Conservation (phyloP, 805 yeast species). For the Hyphopichia homilentoma region DNA sequence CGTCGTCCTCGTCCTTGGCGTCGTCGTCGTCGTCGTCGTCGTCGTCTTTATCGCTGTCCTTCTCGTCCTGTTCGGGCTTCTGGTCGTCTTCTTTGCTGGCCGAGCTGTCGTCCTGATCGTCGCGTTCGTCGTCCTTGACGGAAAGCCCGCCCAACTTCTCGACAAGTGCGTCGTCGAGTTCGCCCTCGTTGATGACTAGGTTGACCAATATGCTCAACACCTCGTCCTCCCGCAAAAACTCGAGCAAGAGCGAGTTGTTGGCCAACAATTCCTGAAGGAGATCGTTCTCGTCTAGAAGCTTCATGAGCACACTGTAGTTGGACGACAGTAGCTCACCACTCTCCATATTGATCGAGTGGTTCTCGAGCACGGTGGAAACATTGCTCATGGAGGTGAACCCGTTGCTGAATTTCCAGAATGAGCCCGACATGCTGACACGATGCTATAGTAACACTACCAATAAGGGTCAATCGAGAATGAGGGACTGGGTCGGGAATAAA, state of each 20-base stretch:
- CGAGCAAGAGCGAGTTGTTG: constrained; percentile 39
- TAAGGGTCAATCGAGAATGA: no score
- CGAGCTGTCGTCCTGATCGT: neutral
- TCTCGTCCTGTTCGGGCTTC: constrained; percentile 4
- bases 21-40: constrained; percentile 9
- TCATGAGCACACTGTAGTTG: constrained; percentile 22
- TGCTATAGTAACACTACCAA: no score
- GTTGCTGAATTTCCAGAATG: constrained; percentile 46
- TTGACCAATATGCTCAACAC: constrained; percentile 36
- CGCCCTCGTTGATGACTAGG: constrained; percentile 33
- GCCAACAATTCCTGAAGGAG: constrained; percentile 40
- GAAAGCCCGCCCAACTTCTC: constrained; percentile 11
- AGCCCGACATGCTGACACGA: constrained; percentile 36
- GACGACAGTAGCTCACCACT: constrained; percentile 4
- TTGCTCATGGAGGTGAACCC: constrained; percentile 43
- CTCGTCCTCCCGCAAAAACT: constrained; percentile 36
- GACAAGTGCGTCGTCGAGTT: constrained; percentile 9
- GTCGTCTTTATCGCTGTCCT: constrained; percentile 1
- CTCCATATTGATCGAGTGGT: constrained; percentile 20
- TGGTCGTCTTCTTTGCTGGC: constrained; percentile 1
- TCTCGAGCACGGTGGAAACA: constrained; percentile 37
- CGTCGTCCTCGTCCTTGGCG: constrained; percentile 28
- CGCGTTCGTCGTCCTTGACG: constrained; percentile 4
- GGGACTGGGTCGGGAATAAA: no score
- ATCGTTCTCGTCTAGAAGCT: constrained; percentile 41